phyloP scores from a whole-genome alignment of 1,284 basidiomycete species.

The Microbotryomycetes sp. region DNA sequence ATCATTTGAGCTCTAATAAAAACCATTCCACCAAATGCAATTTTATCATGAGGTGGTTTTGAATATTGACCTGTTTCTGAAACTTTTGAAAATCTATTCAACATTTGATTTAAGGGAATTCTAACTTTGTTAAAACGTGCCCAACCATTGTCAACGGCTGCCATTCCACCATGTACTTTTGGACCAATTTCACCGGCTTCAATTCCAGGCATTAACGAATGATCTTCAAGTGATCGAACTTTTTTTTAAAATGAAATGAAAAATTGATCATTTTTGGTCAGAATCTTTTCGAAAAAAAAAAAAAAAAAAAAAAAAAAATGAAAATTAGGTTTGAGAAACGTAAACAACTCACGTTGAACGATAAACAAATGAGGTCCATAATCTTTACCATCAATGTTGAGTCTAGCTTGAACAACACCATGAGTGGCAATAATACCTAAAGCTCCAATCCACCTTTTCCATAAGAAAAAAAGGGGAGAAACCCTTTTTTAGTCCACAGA shows the following conservation, averaged over 20 bases:
- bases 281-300: background rate
- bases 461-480: background rate
- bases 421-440: conserved; percentile 68
- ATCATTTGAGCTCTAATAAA: conserved; percentile 51
- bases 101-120: conserved; percentile 68
- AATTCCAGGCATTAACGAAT: conserved; percentile 58
- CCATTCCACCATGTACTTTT: conserved; percentile 55
- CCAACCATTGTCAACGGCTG: conserved; percentile 62
- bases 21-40: conserved; percentile 59
- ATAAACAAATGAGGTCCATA: conserved; percentile 73
- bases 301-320: background rate
- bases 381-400: conserved; percentile 61
- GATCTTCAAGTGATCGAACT: conserved; percentile 56
- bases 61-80: conserved; percentile 62
- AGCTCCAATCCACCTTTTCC: conserved; percentile 64
- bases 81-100: conserved; percentile 65
- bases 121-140: conserved; percentile 59
- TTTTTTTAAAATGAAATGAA: background rate
- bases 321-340: background rate
- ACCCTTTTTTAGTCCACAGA: background rate
- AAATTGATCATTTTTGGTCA: background rate
- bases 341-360: conserved; percentile 46
- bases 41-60: conserved; percentile 62
- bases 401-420: conserved; percentile 67
- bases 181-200: conserved; percentile 70